These are phyloP conservation scores for Magnaporthales sp. DNA, from an alignment of 2,329 filamentous ascomycete genomes.

Conservation along the genomic window DNA sequence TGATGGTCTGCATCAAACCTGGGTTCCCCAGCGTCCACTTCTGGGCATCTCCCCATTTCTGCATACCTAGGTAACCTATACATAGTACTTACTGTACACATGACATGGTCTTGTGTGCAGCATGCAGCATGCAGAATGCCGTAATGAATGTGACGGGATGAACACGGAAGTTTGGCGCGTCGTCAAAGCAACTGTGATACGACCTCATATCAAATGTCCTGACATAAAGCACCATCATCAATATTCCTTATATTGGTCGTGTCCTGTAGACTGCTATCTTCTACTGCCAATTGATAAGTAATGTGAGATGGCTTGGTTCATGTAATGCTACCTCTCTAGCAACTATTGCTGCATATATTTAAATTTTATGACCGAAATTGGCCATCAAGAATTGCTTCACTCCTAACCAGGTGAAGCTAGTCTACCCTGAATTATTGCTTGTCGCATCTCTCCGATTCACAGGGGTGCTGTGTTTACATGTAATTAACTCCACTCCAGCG, in stretches of 20 bases:
- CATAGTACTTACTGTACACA: neutral
- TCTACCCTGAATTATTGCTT: neutral
- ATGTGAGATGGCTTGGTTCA: neutral
- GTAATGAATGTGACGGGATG: neutral
- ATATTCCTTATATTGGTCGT: neutral
- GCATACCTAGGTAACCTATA: neutral
- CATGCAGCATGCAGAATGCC: neutral
- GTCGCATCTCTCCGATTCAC: neutral
- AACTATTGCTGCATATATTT: neutral
- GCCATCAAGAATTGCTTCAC: neutral
- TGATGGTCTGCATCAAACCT: neutral
- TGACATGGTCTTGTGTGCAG: neutral
- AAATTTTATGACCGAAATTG: neutral
- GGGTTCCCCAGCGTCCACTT: neutral
- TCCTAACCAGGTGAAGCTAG: neutral
- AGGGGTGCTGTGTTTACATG: neutral
- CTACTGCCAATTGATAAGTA: neutral
- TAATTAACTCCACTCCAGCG: neutral
- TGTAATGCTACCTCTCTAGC: neutral
- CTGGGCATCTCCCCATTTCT: neutral
- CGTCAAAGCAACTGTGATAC: neutral
- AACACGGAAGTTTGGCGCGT: neutral
- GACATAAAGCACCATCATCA: neutral
- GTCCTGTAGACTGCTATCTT: neutral
- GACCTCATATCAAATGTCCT: neutral